These are phyloP conservation scores for Leccinum truebloodii DNA, from an alignment of 768 basidiomycete genomes.

Conservation along the genomic window DNA sequence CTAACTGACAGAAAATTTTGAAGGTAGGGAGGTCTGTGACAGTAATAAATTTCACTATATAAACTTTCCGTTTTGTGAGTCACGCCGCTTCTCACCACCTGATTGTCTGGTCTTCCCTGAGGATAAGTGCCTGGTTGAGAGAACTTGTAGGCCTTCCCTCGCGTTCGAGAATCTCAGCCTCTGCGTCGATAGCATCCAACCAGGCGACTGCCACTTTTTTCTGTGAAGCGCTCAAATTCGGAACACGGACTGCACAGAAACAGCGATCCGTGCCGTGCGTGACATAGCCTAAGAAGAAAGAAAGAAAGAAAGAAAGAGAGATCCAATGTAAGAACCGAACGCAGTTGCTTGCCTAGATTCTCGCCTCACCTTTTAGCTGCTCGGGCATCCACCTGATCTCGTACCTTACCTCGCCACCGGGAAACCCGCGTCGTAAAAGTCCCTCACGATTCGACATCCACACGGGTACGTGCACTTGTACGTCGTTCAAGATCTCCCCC, in stretches of 20 bases:
- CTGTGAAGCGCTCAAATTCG: conserved; percentile 39
- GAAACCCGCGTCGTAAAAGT: conserved; percentile 55
- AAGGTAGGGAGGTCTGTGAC: no score
- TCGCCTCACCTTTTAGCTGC: conserved; percentile 49
- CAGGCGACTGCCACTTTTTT: conserved; percentile 51
- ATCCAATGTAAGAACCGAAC: background rate
- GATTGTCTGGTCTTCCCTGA: conserved; percentile 53
- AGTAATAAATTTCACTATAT: no score
- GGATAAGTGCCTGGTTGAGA: conserved; percentile 45
- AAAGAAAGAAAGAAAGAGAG: background rate
- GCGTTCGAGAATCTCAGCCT: conserved; percentile 42
- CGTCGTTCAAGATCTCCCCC: conserved; percentile 60
- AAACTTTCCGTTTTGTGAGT: no score
- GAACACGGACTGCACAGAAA: conserved; percentile 60
- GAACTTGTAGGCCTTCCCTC: conserved; percentile 33
- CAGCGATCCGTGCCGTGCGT: conserved; percentile 68
- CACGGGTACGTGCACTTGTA: conserved; percentile 69
- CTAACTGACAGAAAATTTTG: no score
- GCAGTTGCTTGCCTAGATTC: background rate
- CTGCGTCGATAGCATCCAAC: conserved; percentile 51
- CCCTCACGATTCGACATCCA: conserved; percentile 24
- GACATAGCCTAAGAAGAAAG: conserved; percentile 64
- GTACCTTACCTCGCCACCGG: conserved; percentile 60
- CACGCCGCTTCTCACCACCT: conserved; percentile 46
- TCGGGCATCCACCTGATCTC: conserved; percentile 70